These are phyloP conservation scores for Globisporangium echinulatum DNA, from an alignment of 352 stramenopile genomes.

Conservation along the genomic window DNA sequence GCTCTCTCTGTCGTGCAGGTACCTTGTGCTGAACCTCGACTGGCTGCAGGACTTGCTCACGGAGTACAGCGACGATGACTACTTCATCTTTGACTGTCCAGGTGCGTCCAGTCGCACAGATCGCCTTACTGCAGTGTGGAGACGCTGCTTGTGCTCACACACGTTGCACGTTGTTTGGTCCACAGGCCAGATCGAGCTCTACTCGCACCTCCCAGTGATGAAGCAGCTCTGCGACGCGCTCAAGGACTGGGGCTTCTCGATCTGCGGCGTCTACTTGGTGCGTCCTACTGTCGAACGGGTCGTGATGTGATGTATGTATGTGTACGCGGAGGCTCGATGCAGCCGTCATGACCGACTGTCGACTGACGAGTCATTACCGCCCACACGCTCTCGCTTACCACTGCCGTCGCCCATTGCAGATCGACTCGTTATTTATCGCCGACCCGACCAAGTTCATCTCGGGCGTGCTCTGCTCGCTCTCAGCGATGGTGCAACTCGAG, in stretches of 20 bases:
- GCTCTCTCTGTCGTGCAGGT: slow-evolving; percentile 24
- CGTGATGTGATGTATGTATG: too few species aligned
- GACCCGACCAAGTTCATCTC: slow-evolving; percentile 98
- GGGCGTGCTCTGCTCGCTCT: slow-evolving; percentile 93
- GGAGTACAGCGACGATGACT: slow-evolving; percentile 91
- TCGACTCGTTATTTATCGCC: slow-evolving; percentile 91
- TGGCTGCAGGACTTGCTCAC: slow-evolving; percentile 93
- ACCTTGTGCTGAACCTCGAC: slow-evolving; percentile 91
- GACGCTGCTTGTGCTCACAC: too few species aligned
- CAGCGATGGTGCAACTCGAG: slow-evolving; percentile 98
- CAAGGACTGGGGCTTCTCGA: slow-evolving; percentile 83
- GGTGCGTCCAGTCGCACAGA: slow-evolving; percentile 41
- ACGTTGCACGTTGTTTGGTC: too few species aligned
- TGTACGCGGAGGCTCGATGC: too few species aligned
- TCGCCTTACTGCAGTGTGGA: too few species aligned
- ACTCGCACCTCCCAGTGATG: slow-evolving; percentile 89
- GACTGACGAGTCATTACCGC: not conserved
- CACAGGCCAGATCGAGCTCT: slow-evolving; percentile 88
- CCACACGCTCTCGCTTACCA: not conserved
- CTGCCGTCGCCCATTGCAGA: slow-evolving; percentile 31
- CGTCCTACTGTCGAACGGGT: not conserved
- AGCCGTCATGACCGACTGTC: too few species aligned
- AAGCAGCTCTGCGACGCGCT: slow-evolving; percentile 82
- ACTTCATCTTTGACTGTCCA: slow-evolving; percentile 99
- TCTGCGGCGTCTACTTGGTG: slow-evolving; percentile 88